Evolutionary conservation across 306 rosid genomes (phyloP), one percentile per base, ranked within the genome.

Genomic region (Boehmeria nivea): DNA sequence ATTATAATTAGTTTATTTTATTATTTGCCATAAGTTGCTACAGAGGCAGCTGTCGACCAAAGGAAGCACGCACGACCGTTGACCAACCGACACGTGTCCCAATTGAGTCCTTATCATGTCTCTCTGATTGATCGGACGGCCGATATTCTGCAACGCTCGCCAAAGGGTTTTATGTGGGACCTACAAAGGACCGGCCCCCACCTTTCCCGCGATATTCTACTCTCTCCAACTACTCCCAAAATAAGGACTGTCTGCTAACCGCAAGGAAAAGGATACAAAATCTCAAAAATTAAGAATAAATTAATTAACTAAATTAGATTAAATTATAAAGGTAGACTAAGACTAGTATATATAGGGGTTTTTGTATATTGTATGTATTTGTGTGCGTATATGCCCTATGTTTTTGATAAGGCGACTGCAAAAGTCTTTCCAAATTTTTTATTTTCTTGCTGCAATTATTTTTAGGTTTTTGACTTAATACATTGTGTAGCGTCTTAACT

Each of bases 141-240:
- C 18, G 11, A 43, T 23, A 33, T 7, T 34, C 16, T 17, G 21
- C 4, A n/a, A n/a, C n/a, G 6, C 18, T 22, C 34, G 8, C 27
- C 22, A 39, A 43, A 22, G 21, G 5, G 43, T 27, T 31, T 12
- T 20, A 21, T 2, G 16, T 11, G 47, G 70, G 75, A n/a, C 72
- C 73, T 64, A 60, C 49, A 3, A 0, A 15, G 44, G 38, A 62
- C 72, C 17, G 47, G 47, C 51, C 53, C 39, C 63, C 21, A 53
- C 68, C 46, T 60, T 57, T 63, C 61, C 61, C 28, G 34, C 52
- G 21, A 58, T 48, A 31, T 47, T 61, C 59, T 19, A 22, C 9
- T 31, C 44, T 40, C 20, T 48, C 71, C 70, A 76, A 67, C 72
- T 1, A 67, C 68, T 71, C 81, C 66, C 23, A 8, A n/a, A n/a